These are phyloP conservation scores for Ananas comosus DNA, from an alignment of 176 grass and related monocot species.

Conservation along the genomic window DNA sequence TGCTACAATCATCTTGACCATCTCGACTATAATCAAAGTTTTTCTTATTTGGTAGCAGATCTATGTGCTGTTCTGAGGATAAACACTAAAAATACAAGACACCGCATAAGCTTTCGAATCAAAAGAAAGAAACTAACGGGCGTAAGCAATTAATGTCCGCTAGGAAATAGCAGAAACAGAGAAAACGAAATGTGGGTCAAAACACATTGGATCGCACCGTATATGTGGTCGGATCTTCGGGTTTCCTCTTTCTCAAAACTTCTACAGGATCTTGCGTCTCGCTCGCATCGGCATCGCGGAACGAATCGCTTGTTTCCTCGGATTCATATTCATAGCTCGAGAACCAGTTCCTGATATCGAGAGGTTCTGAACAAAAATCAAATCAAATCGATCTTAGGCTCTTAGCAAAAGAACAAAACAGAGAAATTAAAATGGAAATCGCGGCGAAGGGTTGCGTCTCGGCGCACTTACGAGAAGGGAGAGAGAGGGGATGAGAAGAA, in stretches of 20 bases:
- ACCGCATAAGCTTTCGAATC: not conserved
- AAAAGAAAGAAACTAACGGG: too few relatives aligned
- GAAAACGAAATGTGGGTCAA: not conserved
- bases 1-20: not conserved
- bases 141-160: not conserved
- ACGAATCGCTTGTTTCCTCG: conserved; percentile 17
- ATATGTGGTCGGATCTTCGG: not conserved
- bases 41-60: not conserved
- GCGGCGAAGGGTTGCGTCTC: not conserved
- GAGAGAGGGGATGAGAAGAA: conserved; percentile 23
- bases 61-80: not conserved
- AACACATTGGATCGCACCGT: conserved; percentile 17
- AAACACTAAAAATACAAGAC: not conserved
- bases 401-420: not conserved
- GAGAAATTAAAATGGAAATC: conserved; percentile 1
- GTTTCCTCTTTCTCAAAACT: conserved; percentile 22
- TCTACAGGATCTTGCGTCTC: conserved; percentile 48
- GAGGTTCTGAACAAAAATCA: conserved; percentile 47
- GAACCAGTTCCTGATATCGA: conserved; percentile 84
- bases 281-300: not conserved
- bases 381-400: too few relatives aligned
- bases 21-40: not conserved
- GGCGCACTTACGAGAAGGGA: conserved; percentile 52
- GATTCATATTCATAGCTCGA: conserved; percentile 67
- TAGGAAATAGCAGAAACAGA: conserved; percentile 1